Conservation (phyloP, 208 protist species). For the Acanthamoeba sp. region DNA sequence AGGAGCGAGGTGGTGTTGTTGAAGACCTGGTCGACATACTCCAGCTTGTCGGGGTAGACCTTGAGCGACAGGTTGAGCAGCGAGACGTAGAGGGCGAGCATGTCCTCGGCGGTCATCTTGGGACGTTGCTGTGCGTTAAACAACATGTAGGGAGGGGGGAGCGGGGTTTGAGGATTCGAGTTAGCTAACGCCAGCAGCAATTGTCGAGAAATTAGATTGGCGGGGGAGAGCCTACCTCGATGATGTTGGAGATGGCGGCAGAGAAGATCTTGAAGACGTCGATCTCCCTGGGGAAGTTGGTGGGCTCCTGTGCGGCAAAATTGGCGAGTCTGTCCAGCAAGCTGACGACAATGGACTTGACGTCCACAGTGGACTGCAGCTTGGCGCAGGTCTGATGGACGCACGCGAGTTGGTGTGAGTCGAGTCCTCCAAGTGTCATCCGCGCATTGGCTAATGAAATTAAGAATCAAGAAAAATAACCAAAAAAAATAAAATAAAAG, state of each 20-base stretch:
- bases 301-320: slow-evolving; percentile 82
- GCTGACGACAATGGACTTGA: slow-evolving; percentile 91
- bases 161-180: no score
- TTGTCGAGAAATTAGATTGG: no score
- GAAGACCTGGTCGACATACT: slow-evolving; percentile 87
- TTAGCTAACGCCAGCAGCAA: no score
- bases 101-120: slow-evolving; percentile 82
- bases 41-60: slow-evolving; percentile 85
- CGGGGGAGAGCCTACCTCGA: slow-evolving; percentile 81
- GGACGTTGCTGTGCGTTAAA: slow-evolving; percentile 12
- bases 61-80: slow-evolving; percentile 89
- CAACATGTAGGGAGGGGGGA: no score
- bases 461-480: background rate
- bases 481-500: background rate
- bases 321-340: slow-evolving; percentile 94
- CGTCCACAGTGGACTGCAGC: slow-evolving; percentile 92
- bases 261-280: slow-evolving; percentile 89
- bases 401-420: no score
- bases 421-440: no score
- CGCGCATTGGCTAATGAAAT: background rate
- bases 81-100: slow-evolving; percentile 87
- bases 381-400: slow-evolving; percentile 83
- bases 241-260: slow-evolving; percentile 81
- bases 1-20: background rate
- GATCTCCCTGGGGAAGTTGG: slow-evolving; percentile 80